Evolutionary conservation across 2,329 filamentous ascomycete species (phyloP).

Genomic region (Aspergillus sp.): DNA sequence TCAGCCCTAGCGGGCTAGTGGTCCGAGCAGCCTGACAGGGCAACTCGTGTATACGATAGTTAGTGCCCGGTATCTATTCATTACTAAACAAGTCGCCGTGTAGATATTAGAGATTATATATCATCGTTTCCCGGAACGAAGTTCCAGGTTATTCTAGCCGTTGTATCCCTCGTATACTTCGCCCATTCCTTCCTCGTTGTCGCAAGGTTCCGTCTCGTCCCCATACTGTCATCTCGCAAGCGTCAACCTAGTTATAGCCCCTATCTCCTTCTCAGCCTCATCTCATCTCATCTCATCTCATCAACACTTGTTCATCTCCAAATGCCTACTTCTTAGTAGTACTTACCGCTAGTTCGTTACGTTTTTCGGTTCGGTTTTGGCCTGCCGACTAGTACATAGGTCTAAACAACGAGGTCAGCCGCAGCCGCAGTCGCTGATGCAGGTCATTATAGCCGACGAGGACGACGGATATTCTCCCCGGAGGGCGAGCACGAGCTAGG

Average conservation of each 20-base stretch:
- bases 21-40: background rate
- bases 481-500: background rate
- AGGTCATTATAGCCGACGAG: background rate
- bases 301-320: background rate
- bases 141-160: background rate
- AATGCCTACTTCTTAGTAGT: background rate
- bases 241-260: background rate
- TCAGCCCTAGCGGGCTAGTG: slow-evolving; percentile 10
- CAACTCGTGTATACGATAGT: background rate
- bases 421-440: background rate
- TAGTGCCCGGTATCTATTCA: background rate
- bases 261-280: background rate
- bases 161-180: background rate
- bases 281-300: background rate
- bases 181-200: background rate
- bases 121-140: background rate
- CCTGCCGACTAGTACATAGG: background rate
- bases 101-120: background rate
- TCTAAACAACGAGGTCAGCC: background rate
- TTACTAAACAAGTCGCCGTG: background rate
- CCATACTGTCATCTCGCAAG: background rate
- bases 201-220: background rate
- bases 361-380: background rate
- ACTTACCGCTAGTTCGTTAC: background rate
- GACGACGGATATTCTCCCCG: background rate